phyloP scores from a whole-genome alignment of 2,329 filamentous ascomycete genomes.

The Corynespora cassiicola region DNA sequence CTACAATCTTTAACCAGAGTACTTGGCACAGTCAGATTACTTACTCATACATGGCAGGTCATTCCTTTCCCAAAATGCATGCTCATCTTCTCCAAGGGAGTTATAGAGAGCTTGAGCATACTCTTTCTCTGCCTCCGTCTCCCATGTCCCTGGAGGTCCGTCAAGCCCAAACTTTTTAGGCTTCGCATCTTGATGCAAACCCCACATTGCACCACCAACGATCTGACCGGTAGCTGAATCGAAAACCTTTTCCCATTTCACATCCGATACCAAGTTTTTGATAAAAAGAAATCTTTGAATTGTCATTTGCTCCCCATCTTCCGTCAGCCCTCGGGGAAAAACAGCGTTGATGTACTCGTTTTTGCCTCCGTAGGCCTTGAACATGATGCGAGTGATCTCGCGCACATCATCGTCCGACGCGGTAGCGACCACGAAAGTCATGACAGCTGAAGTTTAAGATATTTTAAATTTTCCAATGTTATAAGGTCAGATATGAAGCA shows the following conservation, averaged over 20 bases:
- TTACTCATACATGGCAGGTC: slow-evolving; percentile 13
- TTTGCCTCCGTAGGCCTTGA: slow-evolving; percentile 9
- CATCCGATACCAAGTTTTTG: slow-evolving; percentile 2
- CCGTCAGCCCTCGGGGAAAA: slow-evolving; percentile 9
- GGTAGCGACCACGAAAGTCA: slow-evolving; percentile 2
- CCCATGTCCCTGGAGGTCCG: slow-evolving; percentile 17
- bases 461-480: too few relatives aligned
- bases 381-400: slow-evolving; percentile 7
- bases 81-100: slow-evolving; percentile 4
- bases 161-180: slow-evolving; percentile 8
- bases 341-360: slow-evolving; percentile 16
- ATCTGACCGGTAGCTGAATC: slow-evolving; percentile 11
- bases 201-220: slow-evolving; percentile 15
- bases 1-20: slow-evolving; percentile 4
- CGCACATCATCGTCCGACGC: slow-evolving; percentile 5
- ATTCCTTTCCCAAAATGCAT: slow-evolving; percentile 7
- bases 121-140: slow-evolving; percentile 12
- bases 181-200: slow-evolving; percentile 8
- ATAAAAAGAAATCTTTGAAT: slow-evolving; percentile 6
- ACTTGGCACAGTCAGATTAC: not conserved
- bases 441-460: too few relatives aligned
- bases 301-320: slow-evolving; percentile 8
- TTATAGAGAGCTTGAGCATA: slow-evolving; percentile 15
- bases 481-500: too few relatives aligned
- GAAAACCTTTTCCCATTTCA: slow-evolving; percentile 14